phyloP scores from a whole-genome alignment of 805 yeast genomes.

The Cyberlindnera sargentensis region DNA sequence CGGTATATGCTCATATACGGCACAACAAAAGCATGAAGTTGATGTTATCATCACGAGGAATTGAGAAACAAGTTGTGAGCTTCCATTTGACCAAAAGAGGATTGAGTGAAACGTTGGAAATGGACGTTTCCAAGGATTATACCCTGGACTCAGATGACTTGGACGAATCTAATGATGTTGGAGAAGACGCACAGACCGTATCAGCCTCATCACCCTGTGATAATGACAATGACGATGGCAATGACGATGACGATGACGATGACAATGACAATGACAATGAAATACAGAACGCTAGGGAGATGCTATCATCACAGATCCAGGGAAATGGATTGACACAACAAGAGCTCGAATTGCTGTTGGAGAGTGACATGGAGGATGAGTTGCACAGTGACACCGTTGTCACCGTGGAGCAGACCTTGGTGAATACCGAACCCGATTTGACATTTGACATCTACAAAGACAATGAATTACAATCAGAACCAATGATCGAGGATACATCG shows the following conservation, averaged over 20 bases:
- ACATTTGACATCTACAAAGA: not conserved
- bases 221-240: too few relatives aligned
- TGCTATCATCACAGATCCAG: conserved; percentile 7
- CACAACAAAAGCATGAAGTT: conserved; percentile 14
- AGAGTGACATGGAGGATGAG: not conserved
- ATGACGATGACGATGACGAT: too few relatives aligned
- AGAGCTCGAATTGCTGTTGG: not conserved
- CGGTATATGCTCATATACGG: conserved; percentile 13
- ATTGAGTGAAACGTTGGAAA: conserved; percentile 3
- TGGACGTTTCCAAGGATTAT: conserved; percentile 4
- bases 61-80: conserved; percentile 6
- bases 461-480: not conserved
- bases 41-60: conserved; percentile 5
- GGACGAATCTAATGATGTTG: not conserved
- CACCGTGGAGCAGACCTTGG: too few relatives aligned
- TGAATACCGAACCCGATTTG: too few relatives aligned
- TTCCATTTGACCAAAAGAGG: conserved; percentile 6
- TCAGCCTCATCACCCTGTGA: too few relatives aligned
- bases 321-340: not conserved
- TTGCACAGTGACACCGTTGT: too few relatives aligned
- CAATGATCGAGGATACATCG: conserved; percentile 5
- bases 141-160: conserved; percentile 14
- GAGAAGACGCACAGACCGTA: not conserved
- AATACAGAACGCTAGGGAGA: conserved; percentile 12
- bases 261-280: conserved; percentile 2